Base-by-base conservation (phyloP, 192 early-diverging fungal genomes). In the Haplosporangium gracile region DNA sequence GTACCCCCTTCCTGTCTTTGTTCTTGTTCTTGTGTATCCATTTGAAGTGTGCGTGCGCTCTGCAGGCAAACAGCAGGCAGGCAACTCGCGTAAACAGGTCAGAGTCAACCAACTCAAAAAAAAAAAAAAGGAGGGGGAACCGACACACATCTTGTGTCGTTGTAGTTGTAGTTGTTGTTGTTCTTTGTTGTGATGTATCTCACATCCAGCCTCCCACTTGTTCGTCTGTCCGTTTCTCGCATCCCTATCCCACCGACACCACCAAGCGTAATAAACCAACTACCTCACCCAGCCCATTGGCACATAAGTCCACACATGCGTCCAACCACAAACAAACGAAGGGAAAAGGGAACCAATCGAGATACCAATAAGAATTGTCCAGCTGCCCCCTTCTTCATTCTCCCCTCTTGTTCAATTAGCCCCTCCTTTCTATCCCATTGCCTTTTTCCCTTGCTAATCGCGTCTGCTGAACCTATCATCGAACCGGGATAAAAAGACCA, bases 361-460 rank as follows among this genome's bases (percentile, higher is more conserved):
- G 57, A 63, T 63, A 29, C 57, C 57, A 63, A 63, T 29, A 65
- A 65, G 29, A 65, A 65, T 65, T 65, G 60, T 65, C 60, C 60
- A 65, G 60, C 60, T 65, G 60, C 60, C 26, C 60, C n/a, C 11
- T 10, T n/a, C 57, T n/a, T 55, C n/a, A 8, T 26, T 57, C n/a
- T 10, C 8, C 26, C 9, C 16, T 24, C 10, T 65, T 65, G 60
- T 32, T 65, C 60, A 65, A 65, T 32, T 65, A 32, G 60, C 60
- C 11, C 60, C 55, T 60, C 60, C 26, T 65, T 15, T 0, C 43
- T 29, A 1, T 24, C 32, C 60, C 3, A 11, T 65, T 26, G 43
- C 43, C 60, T 65, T 65, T 57, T 65, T 29, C n/a, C 7, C n/a
- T 26, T 60, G n/a, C 1, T 4, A 7, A 29, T 24, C 26, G 60